These are phyloP conservation scores for Cytospora paraplurivora DNA, from an alignment of 2,329 filamentous ascomycete species.

Conservation along the genomic window DNA sequence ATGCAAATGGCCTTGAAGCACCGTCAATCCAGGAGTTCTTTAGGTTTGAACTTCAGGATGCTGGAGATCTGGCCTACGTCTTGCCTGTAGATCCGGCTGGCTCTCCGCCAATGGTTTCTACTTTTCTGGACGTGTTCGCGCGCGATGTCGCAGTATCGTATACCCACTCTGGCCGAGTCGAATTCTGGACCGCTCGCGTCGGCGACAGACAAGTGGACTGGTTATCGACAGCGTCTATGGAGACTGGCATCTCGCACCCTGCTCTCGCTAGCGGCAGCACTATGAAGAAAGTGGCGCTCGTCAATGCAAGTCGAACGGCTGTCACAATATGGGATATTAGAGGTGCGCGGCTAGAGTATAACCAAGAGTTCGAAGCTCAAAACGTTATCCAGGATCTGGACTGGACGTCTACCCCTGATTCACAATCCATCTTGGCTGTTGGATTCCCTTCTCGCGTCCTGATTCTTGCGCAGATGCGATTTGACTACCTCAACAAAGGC, in stretches of 20 bases:
- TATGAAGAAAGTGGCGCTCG: constrained; percentile 82
- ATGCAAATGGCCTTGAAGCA: constrained; percentile 39
- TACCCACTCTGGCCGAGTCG: constrained; percentile 70
- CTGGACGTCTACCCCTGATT: constrained; percentile 90
- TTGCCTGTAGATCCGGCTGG: constrained; percentile 87
- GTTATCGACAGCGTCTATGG: constrained; percentile 78
- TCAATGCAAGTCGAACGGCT: constrained; percentile 71
- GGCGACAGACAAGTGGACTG: constrained; percentile 71
- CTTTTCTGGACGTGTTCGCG: constrained; percentile 83
- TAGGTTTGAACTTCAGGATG: constrained; percentile 65
- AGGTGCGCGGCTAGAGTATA: constrained; percentile 78
- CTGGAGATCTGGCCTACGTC: constrained; percentile 64
- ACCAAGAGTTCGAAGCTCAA: constrained; percentile 70
- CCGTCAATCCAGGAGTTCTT: constrained; percentile 66
- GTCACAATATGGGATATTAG: constrained; percentile 91
- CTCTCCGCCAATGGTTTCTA: constrained; percentile 67
- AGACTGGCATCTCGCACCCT: constrained; percentile 73
- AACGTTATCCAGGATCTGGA: constrained; percentile 84
- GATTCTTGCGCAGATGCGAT: constrained; percentile 83
- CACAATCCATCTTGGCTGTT: constrained; percentile 87
- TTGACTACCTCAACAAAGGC: constrained; percentile 85
- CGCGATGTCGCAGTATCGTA: constrained; percentile 86
- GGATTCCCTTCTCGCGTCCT: constrained; percentile 86
- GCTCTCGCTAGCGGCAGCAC: constrained; percentile 83
- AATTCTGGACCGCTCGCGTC: constrained; percentile 83